Conservation (phyloP, 2,329 filamentous ascomycete species). For the Diaporthe aspalathi region DNA sequence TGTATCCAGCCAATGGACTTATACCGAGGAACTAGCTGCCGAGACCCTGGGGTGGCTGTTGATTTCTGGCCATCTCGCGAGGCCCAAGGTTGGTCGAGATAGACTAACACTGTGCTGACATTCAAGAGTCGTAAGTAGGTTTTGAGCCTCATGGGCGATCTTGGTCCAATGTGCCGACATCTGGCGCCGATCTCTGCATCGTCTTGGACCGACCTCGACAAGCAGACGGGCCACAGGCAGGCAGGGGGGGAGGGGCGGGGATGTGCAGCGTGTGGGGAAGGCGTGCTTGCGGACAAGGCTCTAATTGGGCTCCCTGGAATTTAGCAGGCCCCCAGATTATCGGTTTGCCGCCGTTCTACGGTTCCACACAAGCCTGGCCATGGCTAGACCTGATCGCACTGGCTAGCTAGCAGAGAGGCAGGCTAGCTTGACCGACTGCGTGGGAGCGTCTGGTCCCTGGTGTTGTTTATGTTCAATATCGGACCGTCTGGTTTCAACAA, state of each 20-base stretch:
- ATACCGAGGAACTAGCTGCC: conserved; percentile 6
- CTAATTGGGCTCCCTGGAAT: conserved; percentile 15
- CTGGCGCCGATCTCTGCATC: conserved; percentile 20
- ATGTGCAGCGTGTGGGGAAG: conserved; percentile 6
- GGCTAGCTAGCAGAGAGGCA: no score
- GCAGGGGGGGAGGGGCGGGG: not conserved
- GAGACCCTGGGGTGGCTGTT: conserved; percentile 16
- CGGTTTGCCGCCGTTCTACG: conserved; percentile 16
- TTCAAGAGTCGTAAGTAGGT: not conserved
- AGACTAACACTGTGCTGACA: not conserved
- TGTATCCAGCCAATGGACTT: conserved; percentile 12
- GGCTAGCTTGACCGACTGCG: not conserved
- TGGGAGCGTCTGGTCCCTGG: not conserved
- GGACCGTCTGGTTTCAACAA: conserved; percentile 8
- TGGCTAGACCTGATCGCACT: no score
- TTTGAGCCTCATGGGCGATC: conserved; percentile 27
- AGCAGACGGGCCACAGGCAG: no score
- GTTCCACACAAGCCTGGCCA: not conserved
- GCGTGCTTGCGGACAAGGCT: conserved; percentile 7
- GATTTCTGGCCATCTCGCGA: conserved; percentile 1
- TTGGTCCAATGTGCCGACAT: conserved; percentile 14
- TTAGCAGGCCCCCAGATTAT: not conserved
- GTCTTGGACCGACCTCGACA: conserved; percentile 1
- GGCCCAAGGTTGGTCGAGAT: not conserved
- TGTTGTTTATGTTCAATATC: conserved; percentile 10